Evolutionary conservation across 768 basidiomycete genomes (phyloP).

Genomic region (Gloeopeniophorella convolvens): DNA sequence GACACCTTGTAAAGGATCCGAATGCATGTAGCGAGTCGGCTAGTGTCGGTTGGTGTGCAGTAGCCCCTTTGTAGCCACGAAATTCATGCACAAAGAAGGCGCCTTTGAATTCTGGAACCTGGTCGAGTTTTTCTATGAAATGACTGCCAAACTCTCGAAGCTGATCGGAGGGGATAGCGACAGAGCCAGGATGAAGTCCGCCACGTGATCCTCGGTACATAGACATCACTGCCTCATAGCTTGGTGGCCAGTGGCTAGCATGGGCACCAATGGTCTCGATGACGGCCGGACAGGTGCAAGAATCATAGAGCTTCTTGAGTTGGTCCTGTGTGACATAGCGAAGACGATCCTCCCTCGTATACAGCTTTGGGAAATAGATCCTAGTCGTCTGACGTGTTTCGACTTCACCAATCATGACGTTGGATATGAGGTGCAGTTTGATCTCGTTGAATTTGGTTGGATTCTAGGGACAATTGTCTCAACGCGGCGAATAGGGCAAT

Average conservation of each 20-base stretch:
- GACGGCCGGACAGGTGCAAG: neutral
- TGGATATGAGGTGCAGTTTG: too few species aligned
- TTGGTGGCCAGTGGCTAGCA: neutral
- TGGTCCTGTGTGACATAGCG: neutral
- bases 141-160: neutral
- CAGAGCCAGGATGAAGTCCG: neutral
- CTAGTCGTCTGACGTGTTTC: neutral
- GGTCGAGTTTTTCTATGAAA: neutral
- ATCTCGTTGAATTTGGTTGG: too few species aligned
- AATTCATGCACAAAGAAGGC: neutral
- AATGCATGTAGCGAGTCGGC: neutral
- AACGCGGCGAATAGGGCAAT: too few species aligned
- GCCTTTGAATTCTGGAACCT: neutral
- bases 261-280: neutral
- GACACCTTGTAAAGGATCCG: neutral
- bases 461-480: too few species aligned
- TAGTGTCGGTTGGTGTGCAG: neutral
- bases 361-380: neutral
- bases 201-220: neutral
- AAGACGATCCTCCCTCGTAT: neutral
- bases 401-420: neutral
- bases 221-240: neutral
- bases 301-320: neutral
- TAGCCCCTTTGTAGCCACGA: neutral
- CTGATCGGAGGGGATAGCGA: neutral